These are phyloP conservation scores for Phytophthora chlamydospora DNA, from an alignment of 352 stramenopile genomes.

Conservation along the genomic window DNA sequence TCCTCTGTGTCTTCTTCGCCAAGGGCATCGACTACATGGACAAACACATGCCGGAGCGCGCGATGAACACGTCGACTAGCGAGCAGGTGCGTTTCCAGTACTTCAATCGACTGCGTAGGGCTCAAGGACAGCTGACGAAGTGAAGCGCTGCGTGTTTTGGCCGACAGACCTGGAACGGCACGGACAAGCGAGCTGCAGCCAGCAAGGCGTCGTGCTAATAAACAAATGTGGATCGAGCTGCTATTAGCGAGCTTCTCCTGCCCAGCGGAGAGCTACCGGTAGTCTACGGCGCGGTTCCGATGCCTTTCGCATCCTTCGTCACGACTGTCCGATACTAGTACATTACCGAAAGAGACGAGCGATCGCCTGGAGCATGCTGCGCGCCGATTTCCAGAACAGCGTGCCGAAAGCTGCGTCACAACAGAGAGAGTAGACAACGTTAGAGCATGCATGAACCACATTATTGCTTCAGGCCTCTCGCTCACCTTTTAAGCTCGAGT, in stretches of 20 bases:
- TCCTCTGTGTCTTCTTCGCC: slow-evolving; percentile 58
- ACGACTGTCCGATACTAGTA: not conserved
- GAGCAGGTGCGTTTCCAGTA: slow-evolving; percentile 35
- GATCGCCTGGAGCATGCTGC: slow-evolving; percentile 67
- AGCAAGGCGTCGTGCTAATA: slow-evolving; percentile 19
- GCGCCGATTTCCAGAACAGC: slow-evolving; percentile 72
- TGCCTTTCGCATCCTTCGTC: slow-evolving; percentile 2
- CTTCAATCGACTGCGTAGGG: not conserved
- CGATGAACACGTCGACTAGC: slow-evolving; percentile 45
- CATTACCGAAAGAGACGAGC: slow-evolving; percentile 59
- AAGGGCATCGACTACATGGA: slow-evolving; percentile 66
- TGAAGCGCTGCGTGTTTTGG: not conserved
- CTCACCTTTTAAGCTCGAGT: slow-evolving; percentile 67
- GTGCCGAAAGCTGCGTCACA: slow-evolving; percentile 51
- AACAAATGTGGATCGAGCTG: slow-evolving; percentile 31
- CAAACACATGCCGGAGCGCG: slow-evolving; percentile 48
- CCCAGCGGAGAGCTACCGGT: not conserved
- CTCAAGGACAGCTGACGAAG: not conserved
- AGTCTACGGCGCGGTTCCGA: slow-evolving; percentile 6
- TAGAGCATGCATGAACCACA: not conserved
- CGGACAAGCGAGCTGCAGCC: slow-evolving; percentile 39
- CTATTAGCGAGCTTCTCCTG: slow-evolving; percentile 14
- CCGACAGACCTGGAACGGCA: slow-evolving; percentile 46
- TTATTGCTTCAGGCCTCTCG: not conserved
- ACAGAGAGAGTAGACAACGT: slow-evolving; percentile 1